phyloP scores from a whole-genome alignment of 441 rosid species.

The Bruguiera hainesii region DNA sequence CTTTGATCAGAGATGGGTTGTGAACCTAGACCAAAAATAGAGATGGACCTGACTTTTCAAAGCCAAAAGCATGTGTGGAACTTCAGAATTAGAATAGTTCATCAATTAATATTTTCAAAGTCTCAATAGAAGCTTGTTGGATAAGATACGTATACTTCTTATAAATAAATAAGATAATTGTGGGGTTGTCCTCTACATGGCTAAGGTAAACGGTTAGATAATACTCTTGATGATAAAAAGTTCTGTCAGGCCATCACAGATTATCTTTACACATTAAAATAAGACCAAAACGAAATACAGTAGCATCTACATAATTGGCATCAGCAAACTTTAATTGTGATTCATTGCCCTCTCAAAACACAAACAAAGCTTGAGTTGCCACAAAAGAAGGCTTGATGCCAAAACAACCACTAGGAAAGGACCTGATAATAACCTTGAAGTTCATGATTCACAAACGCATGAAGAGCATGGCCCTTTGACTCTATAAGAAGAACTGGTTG shows the following conservation, averaged over 20 bases:
- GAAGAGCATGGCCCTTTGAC: constrained; percentile 87
- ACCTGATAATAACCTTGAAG: constrained; percentile 48
- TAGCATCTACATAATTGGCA: neutral
- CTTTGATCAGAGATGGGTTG: neutral
- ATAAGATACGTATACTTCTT: neutral
- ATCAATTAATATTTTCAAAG: neutral
- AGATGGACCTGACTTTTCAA: neutral
- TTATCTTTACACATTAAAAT: too few species aligned
- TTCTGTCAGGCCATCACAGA: too few species aligned
- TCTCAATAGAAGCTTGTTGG: constrained; percentile 4
- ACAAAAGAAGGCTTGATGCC: neutral
- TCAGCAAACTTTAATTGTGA: constrained; percentile 8
- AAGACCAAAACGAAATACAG: too few species aligned
- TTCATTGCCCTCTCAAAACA: neutral
- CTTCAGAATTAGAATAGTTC: constrained; percentile 3
- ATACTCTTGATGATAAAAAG: neutral
- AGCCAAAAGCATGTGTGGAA: neutral
- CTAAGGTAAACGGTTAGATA: neutral
- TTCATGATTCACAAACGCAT: constrained; percentile 74
- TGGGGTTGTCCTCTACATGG: constrained; percentile 1
- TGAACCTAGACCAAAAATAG: neutral
- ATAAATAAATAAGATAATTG: constrained; percentile 2
- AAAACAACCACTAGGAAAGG: constrained; percentile 7
- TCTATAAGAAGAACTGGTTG: constrained; percentile 61
- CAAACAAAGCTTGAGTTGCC: neutral